These are phyloP conservation scores for Parastagonospora avenae DNA, from an alignment of 2,329 filamentous ascomycete genomes.

Conservation along the genomic window DNA sequence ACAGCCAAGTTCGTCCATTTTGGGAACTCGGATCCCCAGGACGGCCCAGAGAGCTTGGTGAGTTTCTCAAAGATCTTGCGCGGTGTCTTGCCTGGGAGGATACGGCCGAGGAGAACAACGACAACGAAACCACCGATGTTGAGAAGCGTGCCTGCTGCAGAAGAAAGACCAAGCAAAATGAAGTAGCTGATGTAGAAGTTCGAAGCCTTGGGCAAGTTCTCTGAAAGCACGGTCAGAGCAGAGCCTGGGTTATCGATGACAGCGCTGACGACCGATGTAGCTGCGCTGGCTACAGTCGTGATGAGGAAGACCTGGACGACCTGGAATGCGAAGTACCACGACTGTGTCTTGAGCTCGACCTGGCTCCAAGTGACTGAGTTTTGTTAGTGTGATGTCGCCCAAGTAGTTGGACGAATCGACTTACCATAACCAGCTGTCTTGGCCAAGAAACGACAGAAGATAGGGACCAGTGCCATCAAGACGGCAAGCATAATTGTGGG, in stretches of 20 bases:
- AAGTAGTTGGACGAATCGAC: background rate
- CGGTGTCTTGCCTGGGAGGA: constrained; percentile 53
- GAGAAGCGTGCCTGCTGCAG: constrained; percentile 56
- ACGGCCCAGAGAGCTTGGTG: constrained; percentile 49
- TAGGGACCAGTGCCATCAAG: constrained; percentile 52
- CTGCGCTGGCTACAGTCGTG: constrained; percentile 79
- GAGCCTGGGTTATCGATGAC: constrained; percentile 67
- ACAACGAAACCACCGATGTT: constrained; percentile 83
- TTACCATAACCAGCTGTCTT: constrained; percentile 42
- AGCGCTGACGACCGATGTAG: constrained; percentile 61
- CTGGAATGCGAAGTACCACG: constrained; percentile 90
- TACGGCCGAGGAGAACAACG: constrained; percentile 79
- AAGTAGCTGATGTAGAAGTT: constrained; percentile 98
- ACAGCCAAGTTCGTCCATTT: constrained; percentile 54
- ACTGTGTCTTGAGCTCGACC: constrained; percentile 77
- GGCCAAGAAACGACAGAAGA: constrained; percentile 47
- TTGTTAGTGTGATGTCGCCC: constrained; percentile 1
- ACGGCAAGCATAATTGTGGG: constrained; percentile 51
- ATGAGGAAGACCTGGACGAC: constrained; percentile 95
- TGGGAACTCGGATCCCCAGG: constrained; percentile 54
- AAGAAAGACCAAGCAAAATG: constrained; percentile 74
- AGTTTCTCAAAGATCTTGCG: constrained; percentile 54
- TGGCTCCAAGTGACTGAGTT: constrained; percentile 46
- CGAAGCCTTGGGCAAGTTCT: constrained; percentile 79
- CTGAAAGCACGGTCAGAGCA: constrained; percentile 69